Evolutionary conservation across 179 eudicot species (phyloP).

Genomic region (Amaranthus tricolor): DNA sequence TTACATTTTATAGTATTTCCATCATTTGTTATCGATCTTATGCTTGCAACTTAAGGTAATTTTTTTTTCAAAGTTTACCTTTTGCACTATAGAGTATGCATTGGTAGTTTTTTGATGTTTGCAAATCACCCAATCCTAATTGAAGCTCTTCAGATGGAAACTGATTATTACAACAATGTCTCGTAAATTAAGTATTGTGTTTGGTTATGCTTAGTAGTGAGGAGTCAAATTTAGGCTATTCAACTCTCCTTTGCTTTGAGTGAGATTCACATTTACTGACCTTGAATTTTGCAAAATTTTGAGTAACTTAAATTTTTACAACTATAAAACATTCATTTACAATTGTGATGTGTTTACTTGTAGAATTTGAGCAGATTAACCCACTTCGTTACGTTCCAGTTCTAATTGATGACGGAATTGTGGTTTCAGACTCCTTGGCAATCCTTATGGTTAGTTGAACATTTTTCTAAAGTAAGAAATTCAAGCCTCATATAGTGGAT

Average conservation of each 20-base stretch:
- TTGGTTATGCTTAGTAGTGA: background rate
- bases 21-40: too few relatives aligned
- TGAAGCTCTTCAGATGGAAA: background rate
- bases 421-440: conserved; percentile 55
- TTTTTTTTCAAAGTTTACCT: too few relatives aligned
- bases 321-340: background rate
- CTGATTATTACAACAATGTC: background rate
- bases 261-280: background rate
- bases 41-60: too few relatives aligned
- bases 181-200: background rate
- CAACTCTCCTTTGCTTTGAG: background rate
- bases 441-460: conserved; percentile 46
- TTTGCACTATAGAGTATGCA: too few relatives aligned
- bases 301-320: background rate
- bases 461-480: too few relatives aligned
- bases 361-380: conserved; percentile 57
- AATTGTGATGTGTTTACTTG: conserved; percentile 14
- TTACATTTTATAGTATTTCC: too few relatives aligned
- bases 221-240: background rate
- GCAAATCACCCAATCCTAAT: too few relatives aligned
- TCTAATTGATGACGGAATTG: conserved; percentile 47
- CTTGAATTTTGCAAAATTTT: background rate
- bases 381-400: conserved; percentile 54
- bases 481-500: too few relatives aligned
- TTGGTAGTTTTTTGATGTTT: too few relatives aligned